Evolutionary conservation across 805 yeast species (phyloP).

Genomic region (Teunomyces lycoperdinae): DNA sequence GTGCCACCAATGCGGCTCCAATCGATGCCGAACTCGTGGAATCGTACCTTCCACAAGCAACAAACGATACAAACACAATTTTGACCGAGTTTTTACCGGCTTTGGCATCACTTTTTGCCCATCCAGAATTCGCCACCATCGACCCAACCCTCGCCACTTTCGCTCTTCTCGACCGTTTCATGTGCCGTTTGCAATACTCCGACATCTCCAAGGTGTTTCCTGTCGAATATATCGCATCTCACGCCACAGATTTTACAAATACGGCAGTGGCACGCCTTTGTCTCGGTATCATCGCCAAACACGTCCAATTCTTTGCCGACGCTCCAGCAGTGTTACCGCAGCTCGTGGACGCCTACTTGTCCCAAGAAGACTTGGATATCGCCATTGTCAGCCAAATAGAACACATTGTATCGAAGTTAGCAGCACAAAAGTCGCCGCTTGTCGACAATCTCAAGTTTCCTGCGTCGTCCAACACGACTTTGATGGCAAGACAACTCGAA

Average conservation of each 20-base stretch:
- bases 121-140: conserved; percentile 8
- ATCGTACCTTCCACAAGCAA: conserved; percentile 1
- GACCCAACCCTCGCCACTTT: conserved; percentile 14
- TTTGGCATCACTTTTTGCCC: not conserved
- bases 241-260: not conserved
- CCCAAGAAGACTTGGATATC: conserved; percentile 3
- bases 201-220: conserved; percentile 16
- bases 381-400: conserved; percentile 10
- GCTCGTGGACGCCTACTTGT: conserved; percentile 6
- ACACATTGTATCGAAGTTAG: not conserved
- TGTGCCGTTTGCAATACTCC: conserved; percentile 11
- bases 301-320: not conserved
- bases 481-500: conserved; percentile 16
- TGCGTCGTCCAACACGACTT: conserved; percentile 11
- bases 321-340: not conserved
- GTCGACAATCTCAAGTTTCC: not conserved
- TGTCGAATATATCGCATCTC: conserved; percentile 2
- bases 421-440: not conserved
- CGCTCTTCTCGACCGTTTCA: conserved; percentile 13
- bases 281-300: conserved; percentile 1
- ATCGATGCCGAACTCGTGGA: conserved; percentile 1
- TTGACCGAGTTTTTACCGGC: conserved; percentile 3
- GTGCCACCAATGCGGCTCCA: not conserved
- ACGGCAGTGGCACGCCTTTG: not conserved
- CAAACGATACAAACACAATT: not conserved